Base-by-base conservation (phyloP, 441 rosid species). In the Pelargonium myrrhifolium region DNA sequence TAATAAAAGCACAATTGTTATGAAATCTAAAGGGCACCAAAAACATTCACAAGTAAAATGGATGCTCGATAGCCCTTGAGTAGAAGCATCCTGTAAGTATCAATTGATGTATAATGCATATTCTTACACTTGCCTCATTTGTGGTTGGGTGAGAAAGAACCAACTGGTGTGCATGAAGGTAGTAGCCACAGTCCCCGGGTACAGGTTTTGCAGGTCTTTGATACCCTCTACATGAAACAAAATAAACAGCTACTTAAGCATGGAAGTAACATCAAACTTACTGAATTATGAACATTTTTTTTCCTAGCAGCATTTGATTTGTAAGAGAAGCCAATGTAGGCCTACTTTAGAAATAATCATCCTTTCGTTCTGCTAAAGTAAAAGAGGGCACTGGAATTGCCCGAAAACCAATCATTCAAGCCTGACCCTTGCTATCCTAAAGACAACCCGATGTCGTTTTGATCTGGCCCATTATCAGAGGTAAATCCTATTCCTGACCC, bases 131-230 rank as follows among this genome's bases (percentile, higher is more conserved):
- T 82, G 85, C 97, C 97, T 86, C 84, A 39, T 70, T 62, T 47
- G 80, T 80, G 53, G 76, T 71, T 14, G 92, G 87, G 77, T 87
- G 96, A 14, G 75, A 74, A 60, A 93, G 73, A 70, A 58, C 59
- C 68, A 90, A 71, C 65, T 81, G 82, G 84, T 89, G 93, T 28
- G 93, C 98, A 72, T 93, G 97, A 80, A 90, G 78, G 75, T 84
- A 71, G 77, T 89, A 93, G 74, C 97, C 98, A 64, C 89, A 90
- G 58, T 89, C 97, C 72, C 98, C 97, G 0, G 97, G 96, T 58
- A 90, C 87, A 28, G 98, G 89, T 42, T 86, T 84, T n/a, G 65
- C 62, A 6, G 96, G 92, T 75, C 84, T 87, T 56, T 76, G 78
- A 75, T 93, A 89, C 51, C 98, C 96, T 64, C 96, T 93, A 76